phyloP scores from a whole-genome alignment of 371 early-diverging fungal genomes.

The Batkoa obscura region DNA sequence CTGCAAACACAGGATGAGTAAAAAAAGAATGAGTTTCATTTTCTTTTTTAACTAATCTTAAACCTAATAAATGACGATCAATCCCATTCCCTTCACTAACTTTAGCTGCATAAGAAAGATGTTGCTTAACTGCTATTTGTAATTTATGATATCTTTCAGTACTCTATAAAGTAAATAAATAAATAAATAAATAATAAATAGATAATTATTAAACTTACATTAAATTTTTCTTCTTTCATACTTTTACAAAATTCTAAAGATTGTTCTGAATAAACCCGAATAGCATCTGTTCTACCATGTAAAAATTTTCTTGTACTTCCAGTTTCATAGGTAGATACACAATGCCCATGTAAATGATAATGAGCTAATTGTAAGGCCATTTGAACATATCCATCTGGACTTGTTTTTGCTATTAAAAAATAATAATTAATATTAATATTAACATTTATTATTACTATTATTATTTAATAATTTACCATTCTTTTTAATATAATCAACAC shows the following conservation, averaged over 20 bases:
- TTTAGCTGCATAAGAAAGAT: slow-evolving; percentile 36
- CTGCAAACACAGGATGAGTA: slow-evolving; percentile 42
- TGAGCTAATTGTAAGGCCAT: slow-evolving; percentile 70
- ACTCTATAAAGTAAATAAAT: slow-evolving; percentile 13
- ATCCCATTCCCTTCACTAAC: slow-evolving; percentile 56
- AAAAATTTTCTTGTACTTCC: slow-evolving; percentile 55
- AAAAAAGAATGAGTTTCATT: slow-evolving; percentile 41
- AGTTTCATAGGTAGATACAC: slow-evolving; percentile 64
- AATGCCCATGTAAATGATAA: slow-evolving; percentile 39
- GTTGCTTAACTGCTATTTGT: slow-evolving; percentile 35
- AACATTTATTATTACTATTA: slow-evolving; percentile 1
- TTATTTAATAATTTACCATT: slow-evolving; percentile 20
- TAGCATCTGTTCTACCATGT: slow-evolving; percentile 75
- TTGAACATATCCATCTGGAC: slow-evolving; percentile 78
- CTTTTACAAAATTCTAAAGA: slow-evolving; percentile 37
- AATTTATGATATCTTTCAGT: slow-evolving; percentile 34
- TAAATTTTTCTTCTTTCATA: slow-evolving; percentile 26
- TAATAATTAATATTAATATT: neutral
- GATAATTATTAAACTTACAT: slow-evolving; percentile 10
- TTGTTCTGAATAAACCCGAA: slow-evolving; percentile 45
- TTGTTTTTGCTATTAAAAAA: slow-evolving; percentile 20
- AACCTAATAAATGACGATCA: slow-evolving; percentile 69
- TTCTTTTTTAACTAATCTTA: slow-evolving; percentile 27
- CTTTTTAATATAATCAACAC: slow-evolving; percentile 44
- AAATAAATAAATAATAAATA: neutral